These are phyloP conservation scores for Spathaspora hagerdaliae DNA, from an alignment of 805 yeast species.

Conservation along the genomic window DNA sequence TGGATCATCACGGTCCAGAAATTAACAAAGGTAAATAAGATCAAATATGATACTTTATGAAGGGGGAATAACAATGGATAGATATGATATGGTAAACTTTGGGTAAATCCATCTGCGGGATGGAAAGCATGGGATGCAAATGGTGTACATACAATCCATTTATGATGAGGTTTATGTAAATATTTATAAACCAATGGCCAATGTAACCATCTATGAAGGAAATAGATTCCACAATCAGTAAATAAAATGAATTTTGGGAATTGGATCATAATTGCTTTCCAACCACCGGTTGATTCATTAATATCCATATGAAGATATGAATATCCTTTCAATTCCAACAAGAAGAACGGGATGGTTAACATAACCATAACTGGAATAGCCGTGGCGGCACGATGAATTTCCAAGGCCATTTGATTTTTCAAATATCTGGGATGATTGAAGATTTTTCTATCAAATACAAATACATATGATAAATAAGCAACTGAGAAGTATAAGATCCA, in stretches of 20 bases:
- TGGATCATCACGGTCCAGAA: slow-evolving; percentile 99
- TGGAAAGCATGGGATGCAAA: slow-evolving; percentile 98
- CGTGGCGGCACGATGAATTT: slow-evolving; percentile 69
- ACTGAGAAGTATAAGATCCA: slow-evolving; percentile 73
- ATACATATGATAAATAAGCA: slow-evolving; percentile 72
- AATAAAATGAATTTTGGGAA: slow-evolving; percentile 80
- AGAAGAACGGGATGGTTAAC: slow-evolving; percentile 86
- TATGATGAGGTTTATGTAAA: slow-evolving; percentile 96
- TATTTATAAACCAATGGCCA: slow-evolving; percentile 85
- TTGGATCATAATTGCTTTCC: slow-evolving; percentile 62
- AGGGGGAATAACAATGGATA: slow-evolving; percentile 91
- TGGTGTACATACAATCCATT: slow-evolving; percentile 98
- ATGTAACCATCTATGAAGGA: slow-evolving; percentile 89
- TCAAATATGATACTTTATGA: slow-evolving; percentile 78
- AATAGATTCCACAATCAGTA: slow-evolving; percentile 90
- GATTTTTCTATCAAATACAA: slow-evolving; percentile 81
- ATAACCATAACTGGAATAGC: slow-evolving; percentile 89
- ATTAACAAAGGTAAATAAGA: slow-evolving; percentile 85
- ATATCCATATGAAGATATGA: slow-evolving; percentile 72
- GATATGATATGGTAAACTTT: slow-evolving; percentile 89
- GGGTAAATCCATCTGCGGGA: slow-evolving; percentile 94
- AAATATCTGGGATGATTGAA: slow-evolving; percentile 95
- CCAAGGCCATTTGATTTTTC: slow-evolving; percentile 87
- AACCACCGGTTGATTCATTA: slow-evolving; percentile 61
- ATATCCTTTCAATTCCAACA: slow-evolving; percentile 78